Conservation (phyloP, 345 rosid genomes). For the Pugionium dolabratum region DNA sequence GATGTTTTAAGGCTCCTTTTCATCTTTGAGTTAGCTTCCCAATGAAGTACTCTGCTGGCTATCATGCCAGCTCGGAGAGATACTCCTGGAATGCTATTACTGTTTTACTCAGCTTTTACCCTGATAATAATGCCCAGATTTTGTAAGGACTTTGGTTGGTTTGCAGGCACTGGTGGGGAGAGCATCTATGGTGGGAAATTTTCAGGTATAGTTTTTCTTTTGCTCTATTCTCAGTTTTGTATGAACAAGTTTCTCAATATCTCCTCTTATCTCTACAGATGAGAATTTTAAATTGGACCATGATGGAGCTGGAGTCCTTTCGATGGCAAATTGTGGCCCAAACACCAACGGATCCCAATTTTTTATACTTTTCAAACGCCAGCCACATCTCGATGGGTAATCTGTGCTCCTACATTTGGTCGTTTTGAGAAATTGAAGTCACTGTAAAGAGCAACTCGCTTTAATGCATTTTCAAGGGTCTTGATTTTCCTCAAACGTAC, state of each 20-base stretch:
- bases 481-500: slow-evolving; percentile 21
- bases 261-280: slow-evolving; percentile 48
- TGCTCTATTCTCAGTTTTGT: slow-evolving; percentile 10
- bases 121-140: slow-evolving; percentile 50
- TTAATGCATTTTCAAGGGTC: slow-evolving; percentile 20
- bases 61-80: slow-evolving; percentile 1
- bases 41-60: neutral
- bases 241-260: slow-evolving; percentile 1
- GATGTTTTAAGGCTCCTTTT: neutral
- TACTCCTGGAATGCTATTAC: slow-evolving; percentile 16
- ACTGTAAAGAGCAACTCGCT: neutral
- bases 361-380: slow-evolving; percentile 78
- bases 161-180: slow-evolving; percentile 99
- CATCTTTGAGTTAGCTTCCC: neutral
- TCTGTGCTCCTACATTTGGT: slow-evolving; percentile 32
- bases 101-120: slow-evolving; percentile 40
- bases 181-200: slow-evolving; percentile 96
- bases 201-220: slow-evolving; percentile 57
- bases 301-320: slow-evolving; percentile 82
- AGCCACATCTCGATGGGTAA: slow-evolving; percentile 94
- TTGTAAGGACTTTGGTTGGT: slow-evolving; percentile 64
- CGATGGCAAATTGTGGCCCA: slow-evolving; percentile 96
- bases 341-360: slow-evolving; percentile 96
- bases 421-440: slow-evolving; percentile 7
- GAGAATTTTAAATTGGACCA: slow-evolving; percentile 84